Evolutionary conservation across 768 basidiomycete genomes (phyloP), one percentile per base, ranked within the genome.

Genomic region (Mycena albidolilacea): DNA sequence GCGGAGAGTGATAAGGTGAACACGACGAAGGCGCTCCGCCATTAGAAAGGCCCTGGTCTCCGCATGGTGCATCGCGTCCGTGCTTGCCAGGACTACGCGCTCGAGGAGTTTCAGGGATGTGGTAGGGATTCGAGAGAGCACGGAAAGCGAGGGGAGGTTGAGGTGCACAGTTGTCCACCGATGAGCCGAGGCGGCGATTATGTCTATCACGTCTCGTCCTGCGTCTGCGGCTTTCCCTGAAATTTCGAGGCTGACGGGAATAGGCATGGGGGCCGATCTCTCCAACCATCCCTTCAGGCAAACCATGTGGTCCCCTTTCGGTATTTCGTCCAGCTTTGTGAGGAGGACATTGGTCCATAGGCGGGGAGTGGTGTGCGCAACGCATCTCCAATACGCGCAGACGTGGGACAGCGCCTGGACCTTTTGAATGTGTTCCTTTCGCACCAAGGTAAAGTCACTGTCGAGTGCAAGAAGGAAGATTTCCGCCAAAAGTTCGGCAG

Each of bases 331-430:
- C 30, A 70, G 10, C 8, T 1, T 17, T 2, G 30, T 41, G 21
- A 15, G 1, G 8, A 67, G 15, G 1, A 1, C 0, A 15, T 14
- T 17, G 15, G 54, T 71, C 69, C 69, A 74, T 17, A 71, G 21
- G 30, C n/a, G 73, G 1, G 73, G 73, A 0, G 64, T 70, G 7
- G 69, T 68, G 46, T 61, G 52, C 10, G 65, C 73, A 35, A 74
- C 41, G 6, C 41, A 44, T 41, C 64, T 54, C 69, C 73, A 74
- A 52, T 74, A 59, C 15, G 54, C 60, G 54, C 65, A 74, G 7
- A 70, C 73, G 6, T 57, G 64, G 3, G 73, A 63, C 7, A 74
- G 7, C 12, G 38, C 19, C 5, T 59, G 72, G 17, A 69, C 37
- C 8, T 64, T 39, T 6, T 43, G 37, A 9, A 74, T 38, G 3